Percentiles rank a stretch among this genome's conserved stretches.
Evolutionary conservation across 73 alveolate genomes (phyloP).

Genomic region (Tetrahymena malaccensis): DNA sequence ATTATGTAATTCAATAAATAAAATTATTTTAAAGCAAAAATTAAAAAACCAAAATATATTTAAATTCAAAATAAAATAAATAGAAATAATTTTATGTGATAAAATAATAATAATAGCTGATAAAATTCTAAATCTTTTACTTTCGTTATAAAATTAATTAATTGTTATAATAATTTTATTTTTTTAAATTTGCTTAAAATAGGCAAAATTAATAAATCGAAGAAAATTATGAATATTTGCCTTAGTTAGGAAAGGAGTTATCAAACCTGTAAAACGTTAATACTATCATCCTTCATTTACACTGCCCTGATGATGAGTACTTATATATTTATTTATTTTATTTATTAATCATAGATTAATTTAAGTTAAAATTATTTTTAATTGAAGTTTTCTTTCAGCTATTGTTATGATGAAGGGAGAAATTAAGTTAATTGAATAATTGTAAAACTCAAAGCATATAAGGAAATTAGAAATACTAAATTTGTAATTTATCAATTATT

Average conservation of each 20-base stretch:
- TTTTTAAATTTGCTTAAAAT: background rate
- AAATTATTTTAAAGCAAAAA: too few relatives aligned
- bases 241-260: background rate
- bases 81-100: too few relatives aligned
- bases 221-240: background rate
- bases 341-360: background rate
- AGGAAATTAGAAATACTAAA: background rate
- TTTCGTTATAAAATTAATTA: too few relatives aligned
- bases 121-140: too few relatives aligned
- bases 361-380: background rate
- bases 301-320: background rate
- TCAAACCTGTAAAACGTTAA: background rate
- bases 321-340: too few relatives aligned
- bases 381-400: background rate
- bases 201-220: background rate
- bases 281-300: background rate
- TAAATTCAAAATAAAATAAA: too few relatives aligned
- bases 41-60: too few relatives aligned
- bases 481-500: background rate
- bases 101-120: too few relatives aligned
- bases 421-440: background rate
- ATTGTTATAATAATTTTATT: too few relatives aligned
- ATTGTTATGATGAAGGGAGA: background rate
- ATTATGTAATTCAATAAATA: background rate
- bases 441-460: background rate